Evolutionary conservation across 352 stramenopile genomes (phyloP).

Genomic region (Phytophthora meadii): DNA sequence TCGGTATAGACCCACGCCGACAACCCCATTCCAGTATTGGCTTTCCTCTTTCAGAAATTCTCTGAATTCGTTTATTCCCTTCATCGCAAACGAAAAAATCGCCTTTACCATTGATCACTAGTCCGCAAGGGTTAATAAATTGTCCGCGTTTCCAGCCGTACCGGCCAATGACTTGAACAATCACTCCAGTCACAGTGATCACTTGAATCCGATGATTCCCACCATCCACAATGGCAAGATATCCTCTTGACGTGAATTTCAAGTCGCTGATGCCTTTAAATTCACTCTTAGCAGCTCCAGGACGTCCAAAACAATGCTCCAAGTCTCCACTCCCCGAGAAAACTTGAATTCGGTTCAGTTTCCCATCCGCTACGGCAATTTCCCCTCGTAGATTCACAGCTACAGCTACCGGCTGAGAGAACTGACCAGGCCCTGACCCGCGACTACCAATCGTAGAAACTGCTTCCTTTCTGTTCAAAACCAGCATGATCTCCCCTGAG

Average conservation of each 20-base stretch:
- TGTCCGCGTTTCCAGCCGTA: conserved; percentile 41
- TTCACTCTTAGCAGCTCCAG: conserved; percentile 48
- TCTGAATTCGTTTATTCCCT: conserved; percentile 69
- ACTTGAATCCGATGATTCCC: conserved; percentile 70
- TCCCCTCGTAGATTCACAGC: conserved; percentile 60
- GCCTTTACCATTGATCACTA: conserved; percentile 48
- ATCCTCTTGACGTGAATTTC: conserved; percentile 58
- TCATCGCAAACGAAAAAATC: conserved; percentile 69
- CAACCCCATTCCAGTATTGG: conserved; percentile 56
- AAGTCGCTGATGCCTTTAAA: conserved; percentile 59
- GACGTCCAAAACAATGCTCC: conserved; percentile 55
- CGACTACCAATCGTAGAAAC: conserved; percentile 37
- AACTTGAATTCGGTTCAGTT: conserved; percentile 61
- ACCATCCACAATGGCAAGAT: conserved; percentile 58
- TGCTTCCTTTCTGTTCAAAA: conserved; percentile 9
- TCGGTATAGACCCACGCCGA: conserved; percentile 18
- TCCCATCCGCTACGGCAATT: conserved; percentile 64
- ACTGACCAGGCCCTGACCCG: conserved; percentile 53
- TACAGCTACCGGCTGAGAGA: conserved; percentile 54
- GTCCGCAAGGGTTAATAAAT: conserved; percentile 44
- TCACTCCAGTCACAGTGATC: conserved; percentile 49
- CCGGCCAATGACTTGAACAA: conserved; percentile 48
- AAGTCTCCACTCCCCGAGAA: conserved; percentile 62
- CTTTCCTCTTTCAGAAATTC: conserved; percentile 52
- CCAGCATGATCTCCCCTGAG: conserved; percentile 17